Base-by-base conservation (phyloP, 2,329 filamentous ascomycete species). In the Verticillium zaregamsianum region DNA sequence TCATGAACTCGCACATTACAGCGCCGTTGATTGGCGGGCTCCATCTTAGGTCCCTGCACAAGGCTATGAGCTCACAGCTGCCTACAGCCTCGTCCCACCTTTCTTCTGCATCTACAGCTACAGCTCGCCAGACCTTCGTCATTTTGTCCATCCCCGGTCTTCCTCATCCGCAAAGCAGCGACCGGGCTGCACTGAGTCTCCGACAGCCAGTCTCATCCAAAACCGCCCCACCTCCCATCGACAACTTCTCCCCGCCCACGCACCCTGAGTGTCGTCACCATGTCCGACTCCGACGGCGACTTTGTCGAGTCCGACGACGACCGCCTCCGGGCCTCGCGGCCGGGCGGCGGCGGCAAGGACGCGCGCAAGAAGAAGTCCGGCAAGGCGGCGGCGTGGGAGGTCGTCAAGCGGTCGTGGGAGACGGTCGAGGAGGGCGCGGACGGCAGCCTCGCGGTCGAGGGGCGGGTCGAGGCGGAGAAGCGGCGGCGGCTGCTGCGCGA, bases 401-500 rank as follows among this genome's bases (percentile, higher is more conserved):
- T 86, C 71, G 85, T 88, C 31, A 85, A 87, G 72, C 80, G 87
- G 60, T 87, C 85, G 23, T 90, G 87, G 87, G 91, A 94, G 71
- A 86, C 85, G 7, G 85, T 93, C 37, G 85, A 91, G 58, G 92
- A 95, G 75, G 89, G 89, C 23, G 89, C 87, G 52, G 91, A 96
- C 76, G 92, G 91, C 55, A 88, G 87, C 62, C 86, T 96, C 67
- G 88, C 87, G 62, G 86, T 96, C 49, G 88, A 91, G 66, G 89
- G 89, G 25, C 76, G 90, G 33, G 82, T 93, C 57, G 92, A 96
- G 74, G 91, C 92, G 25, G 88, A 91, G 73, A 96, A 96, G 80
- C 87, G 93, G 63, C 77, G 76, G 68, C 91, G 93, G 68, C 79
- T 98, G 64, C 82, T 96, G 64, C 91, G 92, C 74, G 95, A 99